Conservation (phyloP, 2,329 filamentous ascomycete genomes). For the Hypomyces perniciosus region DNA sequence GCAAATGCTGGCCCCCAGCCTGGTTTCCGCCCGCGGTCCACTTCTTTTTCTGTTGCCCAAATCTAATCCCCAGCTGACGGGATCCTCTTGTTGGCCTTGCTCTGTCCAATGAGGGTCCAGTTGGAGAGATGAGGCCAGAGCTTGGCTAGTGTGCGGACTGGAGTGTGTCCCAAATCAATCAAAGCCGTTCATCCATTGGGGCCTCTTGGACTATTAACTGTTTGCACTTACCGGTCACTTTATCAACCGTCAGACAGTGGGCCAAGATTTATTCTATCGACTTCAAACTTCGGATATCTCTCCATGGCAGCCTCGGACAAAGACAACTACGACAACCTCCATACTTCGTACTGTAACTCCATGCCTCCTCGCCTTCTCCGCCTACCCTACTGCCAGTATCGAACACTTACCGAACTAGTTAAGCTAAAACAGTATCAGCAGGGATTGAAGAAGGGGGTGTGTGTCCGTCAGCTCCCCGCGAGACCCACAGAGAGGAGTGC, state of each 20-base stretch:
- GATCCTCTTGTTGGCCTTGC: background rate
- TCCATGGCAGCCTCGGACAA: too few species aligned
- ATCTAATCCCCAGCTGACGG: background rate
- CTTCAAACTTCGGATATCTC: too few species aligned
- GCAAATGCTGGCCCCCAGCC: background rate
- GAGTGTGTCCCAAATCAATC: background rate
- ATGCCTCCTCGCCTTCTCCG: too few species aligned
- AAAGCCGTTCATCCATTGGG: background rate
- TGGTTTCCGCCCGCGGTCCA: background rate
- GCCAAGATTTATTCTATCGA: background rate
- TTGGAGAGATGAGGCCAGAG: conserved; percentile 2
- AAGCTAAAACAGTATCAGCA: too few species aligned
- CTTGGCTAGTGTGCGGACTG: conserved; percentile 4
- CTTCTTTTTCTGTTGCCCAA: background rate
- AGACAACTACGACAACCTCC: too few species aligned
- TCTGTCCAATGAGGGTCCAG: conserved; percentile 1
- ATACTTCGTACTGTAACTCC: too few species aligned
- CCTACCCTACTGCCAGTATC: too few species aligned
- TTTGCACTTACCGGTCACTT: background rate
- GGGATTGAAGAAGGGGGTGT: too few species aligned
- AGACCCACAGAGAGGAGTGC: too few species aligned
- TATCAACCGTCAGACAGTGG: background rate
- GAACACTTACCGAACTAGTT: too few species aligned
- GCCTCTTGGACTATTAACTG: background rate
- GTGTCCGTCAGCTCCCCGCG: too few species aligned